These are phyloP conservation scores for Malus domestica DNA, from an alignment of 306 rosid genomes.

Conservation along the genomic window ASM211411v1 NC_041790.1:19191001-19191500, in stretches of 20 bases:
- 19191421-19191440: slow-evolving; percentile 78
- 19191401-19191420: slow-evolving; percentile 92
- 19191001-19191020: slow-evolving; percentile 94
- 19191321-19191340: slow-evolving; percentile 93
- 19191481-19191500: slow-evolving; percentile 40
- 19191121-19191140: background rate
- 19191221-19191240: slow-evolving; percentile 86
- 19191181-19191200: background rate
- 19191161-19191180: background rate
- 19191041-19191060: slow-evolving; percentile 16
- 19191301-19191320: slow-evolving; percentile 96
- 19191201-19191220: slow-evolving; percentile 34
- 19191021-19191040: slow-evolving; percentile 98
- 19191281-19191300: slow-evolving; percentile 76
- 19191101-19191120: background rate
- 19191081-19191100: background rate
- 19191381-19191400: slow-evolving; percentile 94
- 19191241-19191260: slow-evolving; percentile 97
- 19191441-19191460: slow-evolving; percentile 62
- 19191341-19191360: slow-evolving; percentile 53
- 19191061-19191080: slow-evolving; percentile 2
- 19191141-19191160: background rate
- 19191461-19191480: slow-evolving; percentile 75
- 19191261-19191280: slow-evolving; percentile 86
- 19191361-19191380: slow-evolving; percentile 86